Conservation (phyloP, 2,329 filamentous ascomycete species). For the Claviceps sp. region DNA sequence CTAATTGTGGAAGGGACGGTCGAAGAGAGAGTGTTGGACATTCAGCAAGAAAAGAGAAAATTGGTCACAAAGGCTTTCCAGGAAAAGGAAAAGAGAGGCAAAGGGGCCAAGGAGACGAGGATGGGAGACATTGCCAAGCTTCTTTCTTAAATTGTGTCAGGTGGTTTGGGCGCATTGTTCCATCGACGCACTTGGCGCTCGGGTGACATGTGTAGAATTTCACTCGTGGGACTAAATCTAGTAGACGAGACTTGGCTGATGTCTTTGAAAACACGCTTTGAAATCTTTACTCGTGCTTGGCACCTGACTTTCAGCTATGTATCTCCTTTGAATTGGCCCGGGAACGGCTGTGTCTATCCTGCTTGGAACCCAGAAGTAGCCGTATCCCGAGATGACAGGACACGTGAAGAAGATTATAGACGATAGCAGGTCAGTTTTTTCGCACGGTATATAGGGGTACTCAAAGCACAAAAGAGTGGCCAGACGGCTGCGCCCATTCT, state of each 20-base stretch:
- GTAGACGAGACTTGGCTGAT: neutral
- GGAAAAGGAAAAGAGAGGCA: slow-evolving; percentile 43
- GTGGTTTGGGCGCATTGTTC: neutral
- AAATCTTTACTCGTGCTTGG: too few relatives aligned
- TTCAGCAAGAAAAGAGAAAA: slow-evolving; percentile 67
- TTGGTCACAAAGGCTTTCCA: slow-evolving; percentile 68
- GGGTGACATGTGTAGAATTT: too few relatives aligned
- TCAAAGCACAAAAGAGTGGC: too few relatives aligned
- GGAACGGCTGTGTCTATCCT: neutral
- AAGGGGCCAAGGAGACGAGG: slow-evolving; percentile 43
- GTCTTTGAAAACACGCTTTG: too few relatives aligned
- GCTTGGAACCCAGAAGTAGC: neutral
- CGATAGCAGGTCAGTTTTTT: too few relatives aligned
- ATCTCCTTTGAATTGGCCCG: neutral
- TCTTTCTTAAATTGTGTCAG: slow-evolving; percentile 16
- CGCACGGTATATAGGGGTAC: too few relatives aligned
- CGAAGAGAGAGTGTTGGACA: slow-evolving; percentile 66
- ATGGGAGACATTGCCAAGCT: slow-evolving; percentile 42
- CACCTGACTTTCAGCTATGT: too few relatives aligned
- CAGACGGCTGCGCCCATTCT: too few relatives aligned
- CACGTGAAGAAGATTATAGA: neutral
- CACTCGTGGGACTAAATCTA: neutral
- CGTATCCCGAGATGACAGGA: neutral
- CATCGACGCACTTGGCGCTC: neutral
- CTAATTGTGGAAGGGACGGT: slow-evolving; percentile 70